Percentiles rank a stretch among this genome's conserved stretches.
These are phyloP conservation scores for Inga leiocalycina DNA, from an alignment of 306 rosid species.

Conservation along the genomic window DNA sequence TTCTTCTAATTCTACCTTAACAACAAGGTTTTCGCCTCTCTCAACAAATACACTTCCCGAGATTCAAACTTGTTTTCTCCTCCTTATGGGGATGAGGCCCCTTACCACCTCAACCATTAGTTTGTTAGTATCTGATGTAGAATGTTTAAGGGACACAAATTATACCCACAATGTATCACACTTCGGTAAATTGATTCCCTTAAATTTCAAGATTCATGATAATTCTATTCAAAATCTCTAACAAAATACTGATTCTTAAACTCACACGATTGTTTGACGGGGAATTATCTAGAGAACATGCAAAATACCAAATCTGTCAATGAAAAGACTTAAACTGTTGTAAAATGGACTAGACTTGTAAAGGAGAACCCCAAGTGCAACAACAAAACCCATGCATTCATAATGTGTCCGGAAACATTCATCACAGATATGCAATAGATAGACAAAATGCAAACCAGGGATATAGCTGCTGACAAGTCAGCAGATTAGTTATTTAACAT, in stretches of 20 bases:
- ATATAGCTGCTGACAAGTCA: background rate
- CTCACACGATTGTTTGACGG: background rate
- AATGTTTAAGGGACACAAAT: slow-evolving; percentile 14
- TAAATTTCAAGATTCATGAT: background rate
- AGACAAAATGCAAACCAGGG: background rate
- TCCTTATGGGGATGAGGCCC: too few species aligned
- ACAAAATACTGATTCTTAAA: background rate
- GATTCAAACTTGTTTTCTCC: too few species aligned
- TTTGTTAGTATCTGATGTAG: background rate
- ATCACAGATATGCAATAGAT: background rate
- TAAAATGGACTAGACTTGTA: background rate
- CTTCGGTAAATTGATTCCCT: background rate
- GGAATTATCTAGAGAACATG: background rate
- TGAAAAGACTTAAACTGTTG: background rate
- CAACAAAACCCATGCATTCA: background rate
- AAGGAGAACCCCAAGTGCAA: background rate
- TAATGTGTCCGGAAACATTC: background rate
- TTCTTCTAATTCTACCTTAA: too few species aligned
- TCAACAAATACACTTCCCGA: too few species aligned
- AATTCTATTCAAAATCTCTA: background rate
- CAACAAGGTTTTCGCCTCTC: too few species aligned
- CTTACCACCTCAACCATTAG: too few species aligned
- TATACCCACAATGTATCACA: background rate
- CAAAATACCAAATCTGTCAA: background rate
- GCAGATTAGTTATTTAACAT: background rate